A percentile compares a stretch with the other conserved stretches of the same genome.
Conservation (phyloP, 257 asterid genomes). For the Solanum ahanhuiri region DNA sequence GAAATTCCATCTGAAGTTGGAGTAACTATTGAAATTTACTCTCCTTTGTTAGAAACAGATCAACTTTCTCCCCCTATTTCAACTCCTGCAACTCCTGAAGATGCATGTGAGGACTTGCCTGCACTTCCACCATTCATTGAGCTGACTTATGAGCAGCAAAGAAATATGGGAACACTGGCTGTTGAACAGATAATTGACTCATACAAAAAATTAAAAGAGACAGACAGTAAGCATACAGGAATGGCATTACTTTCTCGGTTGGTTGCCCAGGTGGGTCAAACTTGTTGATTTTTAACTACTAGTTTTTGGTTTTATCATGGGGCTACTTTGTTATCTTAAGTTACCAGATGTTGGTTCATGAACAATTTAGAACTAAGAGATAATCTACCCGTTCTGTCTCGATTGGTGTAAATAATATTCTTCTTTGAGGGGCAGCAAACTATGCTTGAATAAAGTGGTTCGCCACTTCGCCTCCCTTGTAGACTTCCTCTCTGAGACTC, state of each 20-base stretch:
- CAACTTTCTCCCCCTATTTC: slow-evolving; percentile 41
- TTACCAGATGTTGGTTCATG: slow-evolving; percentile 7
- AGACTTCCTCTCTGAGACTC: background rate
- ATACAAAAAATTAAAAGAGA: slow-evolving; percentile 41
- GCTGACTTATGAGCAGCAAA: slow-evolving; percentile 51
- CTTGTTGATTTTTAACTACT: slow-evolving; percentile 6
- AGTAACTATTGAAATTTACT: slow-evolving; percentile 56
- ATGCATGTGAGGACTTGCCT: slow-evolving; percentile 41
- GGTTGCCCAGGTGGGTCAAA: slow-evolving; percentile 66
- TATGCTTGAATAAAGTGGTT: background rate
- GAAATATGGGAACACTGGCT: slow-evolving; percentile 39
- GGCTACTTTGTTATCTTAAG: slow-evolving; percentile 3
- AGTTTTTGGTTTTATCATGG: slow-evolving; percentile 5
- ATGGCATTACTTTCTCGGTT: slow-evolving; percentile 76
- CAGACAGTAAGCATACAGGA: slow-evolving; percentile 63
- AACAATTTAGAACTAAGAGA: background rate
- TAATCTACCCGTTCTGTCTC: background rate
- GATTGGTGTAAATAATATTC: background rate
- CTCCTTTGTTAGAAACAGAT: slow-evolving; percentile 67
- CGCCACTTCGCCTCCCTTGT: background rate
- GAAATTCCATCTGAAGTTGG: slow-evolving; percentile 27
- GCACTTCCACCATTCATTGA: slow-evolving; percentile 49
- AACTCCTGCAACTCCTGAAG: slow-evolving; percentile 38
- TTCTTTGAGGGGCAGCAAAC: background rate
- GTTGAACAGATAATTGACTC: slow-evolving; percentile 63